Base-by-base conservation (phyloP, 2,329 filamentous ascomycete genomes). In the Paracoccidioides lutzii region DNA sequence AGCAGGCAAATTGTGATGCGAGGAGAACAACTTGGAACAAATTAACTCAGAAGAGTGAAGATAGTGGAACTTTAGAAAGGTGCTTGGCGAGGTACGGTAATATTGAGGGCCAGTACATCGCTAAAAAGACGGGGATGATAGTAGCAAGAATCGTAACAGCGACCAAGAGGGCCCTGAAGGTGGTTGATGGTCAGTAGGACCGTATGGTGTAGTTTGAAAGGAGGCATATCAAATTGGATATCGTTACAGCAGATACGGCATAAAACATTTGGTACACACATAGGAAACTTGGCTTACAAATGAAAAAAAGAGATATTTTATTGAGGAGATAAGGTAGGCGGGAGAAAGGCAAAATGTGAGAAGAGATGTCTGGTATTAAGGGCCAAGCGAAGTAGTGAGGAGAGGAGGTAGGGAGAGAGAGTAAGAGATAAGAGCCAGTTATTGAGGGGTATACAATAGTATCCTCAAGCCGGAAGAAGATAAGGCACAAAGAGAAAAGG, bases 101-200 rank as follows among this genome's bases (percentile, higher is more conserved):
- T 5, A 46, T 32, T 57, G 62, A 58, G 58, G 59, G 63, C 63
- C 64, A 69, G 56, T 69, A 58, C 44, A 64, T 61, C 58, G 67
- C 66, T 50, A 66, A 59, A 58, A 67, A 53, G 49, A 66, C 65
- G 22, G 22, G 22, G 50, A 43, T 10, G 33, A 38, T 32, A 33
- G 64, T 61, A 57, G 62, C 58, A 63, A 66, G 55, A 64, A 68
- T 57, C 52, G 58, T 56, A 30, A 56, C 50, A 50, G 55, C 62
- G 62, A 63, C 68, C 58, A 66, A 64, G 59, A 63, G 58, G 55
- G 59, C 59, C 64, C 67, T 70, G 67, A 59, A 57, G 63, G 60
- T 61, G 59, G 63, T 68, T 62, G 68, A 65, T 63, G 59, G 63
- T 68, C 63, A 68, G 65, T 63, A 60, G 60, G 59, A 60, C 59